Evolutionary conservation across 1,284 basidiomycete species (phyloP), one percentile per base, ranked within the genome.

Genomic region (Puccinia triticina): DNA sequence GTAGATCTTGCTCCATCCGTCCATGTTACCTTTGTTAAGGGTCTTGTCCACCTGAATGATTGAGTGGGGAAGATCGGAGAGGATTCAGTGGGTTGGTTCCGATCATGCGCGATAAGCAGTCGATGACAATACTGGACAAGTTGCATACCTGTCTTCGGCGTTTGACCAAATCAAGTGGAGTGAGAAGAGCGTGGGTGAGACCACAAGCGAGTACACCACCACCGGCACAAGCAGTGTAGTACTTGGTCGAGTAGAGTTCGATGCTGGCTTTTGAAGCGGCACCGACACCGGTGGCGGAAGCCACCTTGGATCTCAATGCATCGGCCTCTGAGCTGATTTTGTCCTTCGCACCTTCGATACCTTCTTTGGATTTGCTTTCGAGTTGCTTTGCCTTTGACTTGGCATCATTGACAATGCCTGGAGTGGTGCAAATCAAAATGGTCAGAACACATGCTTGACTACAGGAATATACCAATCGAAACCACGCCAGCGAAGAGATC

Each of bases 161-260:
- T 85, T 86, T 86, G 84, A 86, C 86, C 64, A 86, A 83, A 83
- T 86, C 86, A 79, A 86, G 85, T 43, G 86, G 86, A 77, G 86
- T 86, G 83, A 86, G 85, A 53, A 86, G 84, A 46, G 85, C 85
- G 83, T 86, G 86, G 74, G 86, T 86, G 73, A 85, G 78, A 84
- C 86, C 86, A 84, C 86, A 86, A 48, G 86, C 86, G 66, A 86
- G 71, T 61, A 85, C 82, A 84, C 86, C 86, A 82, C 86, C 86
- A 81, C 85, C 82, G 43, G 85, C 85, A 84, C 85, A 86, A 61
- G 85, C 84, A 55, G 82, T 83, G 81, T 86, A 86, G 84, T 84
- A 86, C 84, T 85, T 83, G 82, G 84, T 83, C 32, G 86, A 85
- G 84, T 86, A 86, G 72, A 86, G 84, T 82, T 85, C 85, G 84